Evolutionary conservation across 164 flowering plant species (phyloP).

Genomic region (Tinospora cordifolia): DNA sequence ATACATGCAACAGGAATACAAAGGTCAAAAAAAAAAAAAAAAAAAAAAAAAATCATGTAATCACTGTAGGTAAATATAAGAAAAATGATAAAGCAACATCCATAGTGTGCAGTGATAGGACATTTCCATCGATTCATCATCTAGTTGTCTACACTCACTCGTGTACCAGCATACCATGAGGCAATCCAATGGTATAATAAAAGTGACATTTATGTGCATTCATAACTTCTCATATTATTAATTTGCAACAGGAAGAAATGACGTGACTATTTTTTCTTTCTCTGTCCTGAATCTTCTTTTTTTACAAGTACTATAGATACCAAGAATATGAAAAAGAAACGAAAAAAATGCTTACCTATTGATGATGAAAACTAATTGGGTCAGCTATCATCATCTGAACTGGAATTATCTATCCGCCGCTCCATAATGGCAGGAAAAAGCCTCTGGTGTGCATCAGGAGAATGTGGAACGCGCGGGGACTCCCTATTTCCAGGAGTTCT

Average conservation of each 20-base stretch:
- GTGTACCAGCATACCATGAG: no score
- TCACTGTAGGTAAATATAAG: not conserved
- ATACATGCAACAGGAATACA: not conserved
- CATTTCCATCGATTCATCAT: no score
- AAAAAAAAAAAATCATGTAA: not conserved
- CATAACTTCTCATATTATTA: no score
- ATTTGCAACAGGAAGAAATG: not conserved
- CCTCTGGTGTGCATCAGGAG: constrained; percentile 29
- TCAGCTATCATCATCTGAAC: constrained; percentile 44
- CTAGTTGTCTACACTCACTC: no score
- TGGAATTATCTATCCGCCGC: constrained; percentile 33
- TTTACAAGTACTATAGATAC: no score
- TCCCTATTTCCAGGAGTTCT: constrained; percentile 29
- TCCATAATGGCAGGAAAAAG: constrained; percentile 55
- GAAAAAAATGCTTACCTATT: constrained; percentile 9
- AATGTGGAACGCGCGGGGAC: constrained; percentile 20
- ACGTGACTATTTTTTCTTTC: no score
- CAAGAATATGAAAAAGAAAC: not conserved
- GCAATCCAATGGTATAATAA: no score
- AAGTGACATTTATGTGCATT: no score
- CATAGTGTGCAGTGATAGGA: no score
- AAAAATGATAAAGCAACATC: no score
- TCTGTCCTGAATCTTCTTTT: no score
- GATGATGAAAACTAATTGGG: constrained; percentile 19
- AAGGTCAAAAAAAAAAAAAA: no score